Conservation (phyloP, 75 land plant species). For the Pinus taeda region DNA sequence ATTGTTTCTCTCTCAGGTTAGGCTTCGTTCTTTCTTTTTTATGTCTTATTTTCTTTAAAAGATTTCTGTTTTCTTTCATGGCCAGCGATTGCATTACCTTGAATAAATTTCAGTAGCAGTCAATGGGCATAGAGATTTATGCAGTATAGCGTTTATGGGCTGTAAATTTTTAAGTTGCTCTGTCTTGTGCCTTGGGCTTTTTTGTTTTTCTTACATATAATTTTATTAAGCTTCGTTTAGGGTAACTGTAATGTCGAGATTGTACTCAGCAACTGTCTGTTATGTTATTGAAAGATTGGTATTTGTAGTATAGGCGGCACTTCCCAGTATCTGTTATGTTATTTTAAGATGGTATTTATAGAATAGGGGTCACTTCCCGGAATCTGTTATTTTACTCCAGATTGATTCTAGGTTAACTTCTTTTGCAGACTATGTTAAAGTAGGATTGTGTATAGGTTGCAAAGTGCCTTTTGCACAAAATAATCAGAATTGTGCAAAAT, state of each 20-base stretch:
- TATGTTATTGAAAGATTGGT: neutral
- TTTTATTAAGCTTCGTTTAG: neutral
- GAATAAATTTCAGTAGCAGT: neutral
- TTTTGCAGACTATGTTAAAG: neutral
- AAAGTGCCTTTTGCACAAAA: neutral
- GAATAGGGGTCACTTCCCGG: neutral
- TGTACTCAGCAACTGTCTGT: neutral
- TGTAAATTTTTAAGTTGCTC: neutral
- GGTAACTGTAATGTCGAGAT: neutral
- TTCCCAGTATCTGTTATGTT: neutral
- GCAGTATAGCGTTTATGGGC: neutral
- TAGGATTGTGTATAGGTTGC: neutral
- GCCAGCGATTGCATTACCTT: neutral
- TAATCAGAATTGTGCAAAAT: neutral
- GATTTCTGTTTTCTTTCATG: neutral
- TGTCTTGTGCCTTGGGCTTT: neutral
- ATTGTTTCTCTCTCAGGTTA: constrained; percentile 1
- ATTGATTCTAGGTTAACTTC: neutral
- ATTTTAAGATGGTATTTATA: neutral
- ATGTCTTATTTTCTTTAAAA: neutral
- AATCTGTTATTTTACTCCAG: neutral
- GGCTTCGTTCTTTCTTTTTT: neutral
- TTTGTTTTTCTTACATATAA: neutral
- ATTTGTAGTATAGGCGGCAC: neutral
- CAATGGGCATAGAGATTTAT: neutral